A percentile compares a stretch with the other conserved stretches of the same genome.
Evolutionary conservation across 2,329 filamentous ascomycete genomes (phyloP).

Genomic region (Pyrenochaeta sp.): DNA sequence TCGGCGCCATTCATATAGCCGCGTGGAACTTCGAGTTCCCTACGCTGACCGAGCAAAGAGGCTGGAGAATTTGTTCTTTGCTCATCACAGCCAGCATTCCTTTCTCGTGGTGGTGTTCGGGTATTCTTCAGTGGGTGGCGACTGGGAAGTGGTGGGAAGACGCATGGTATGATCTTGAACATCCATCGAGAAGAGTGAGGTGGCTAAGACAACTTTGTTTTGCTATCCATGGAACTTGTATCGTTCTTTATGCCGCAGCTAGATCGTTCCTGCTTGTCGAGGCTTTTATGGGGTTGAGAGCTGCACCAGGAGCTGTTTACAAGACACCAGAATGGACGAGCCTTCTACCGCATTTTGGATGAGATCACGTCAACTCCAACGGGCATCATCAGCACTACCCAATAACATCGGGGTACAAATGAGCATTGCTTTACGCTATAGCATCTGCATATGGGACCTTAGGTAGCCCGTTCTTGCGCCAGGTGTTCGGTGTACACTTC

Average conservation of each 20-base stretch:
- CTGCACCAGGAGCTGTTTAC: conserved; percentile 1
- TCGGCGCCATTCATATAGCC: conserved; percentile 7
- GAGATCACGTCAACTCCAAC: not conserved
- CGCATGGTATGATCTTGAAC: not conserved
- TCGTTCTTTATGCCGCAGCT: conserved; percentile 5
- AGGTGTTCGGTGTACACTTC: not conserved
- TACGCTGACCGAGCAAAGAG: conserved; percentile 1
- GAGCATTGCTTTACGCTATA: too few relatives aligned
- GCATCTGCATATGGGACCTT: too few relatives aligned
- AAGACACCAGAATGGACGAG: conserved; percentile 11
- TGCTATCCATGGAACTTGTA: not conserved
- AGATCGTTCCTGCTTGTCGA: conserved; percentile 12
- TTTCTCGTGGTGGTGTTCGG: not conserved
- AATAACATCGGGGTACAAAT: too few relatives aligned
- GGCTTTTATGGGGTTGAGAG: conserved; percentile 7
- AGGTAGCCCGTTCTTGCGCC: not conserved
- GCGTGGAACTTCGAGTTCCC: conserved; percentile 14
- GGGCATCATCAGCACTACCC: too few relatives aligned
- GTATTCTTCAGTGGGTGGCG: not conserved
- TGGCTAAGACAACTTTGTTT: not conserved
- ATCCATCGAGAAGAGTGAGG: not conserved
- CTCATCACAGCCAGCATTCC: not conserved
- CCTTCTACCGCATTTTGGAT: conserved; percentile 11
- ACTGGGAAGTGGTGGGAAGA: not conserved
- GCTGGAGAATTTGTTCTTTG: conserved; percentile 6